Evolutionary conservation across 2,329 filamentous ascomycete species (phyloP), one percentile per base, ranked within the genome.

Genomic region (Fusarium succisae): DNA sequence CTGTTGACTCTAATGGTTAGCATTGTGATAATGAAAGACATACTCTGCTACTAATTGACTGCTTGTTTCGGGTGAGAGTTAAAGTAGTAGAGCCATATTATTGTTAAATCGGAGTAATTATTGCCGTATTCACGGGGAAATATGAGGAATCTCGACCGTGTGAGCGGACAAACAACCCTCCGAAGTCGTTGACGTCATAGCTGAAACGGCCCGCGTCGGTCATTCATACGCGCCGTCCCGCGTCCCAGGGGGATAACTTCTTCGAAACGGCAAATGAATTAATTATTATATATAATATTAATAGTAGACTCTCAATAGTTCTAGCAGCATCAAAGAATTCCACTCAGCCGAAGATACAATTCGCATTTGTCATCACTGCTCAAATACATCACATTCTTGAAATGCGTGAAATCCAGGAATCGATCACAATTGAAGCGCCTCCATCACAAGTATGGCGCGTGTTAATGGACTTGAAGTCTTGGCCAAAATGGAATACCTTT

Each of bases 401-500:
- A 30, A 68, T 68, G 63, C 35, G 37, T 2, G 15, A 63, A 28
- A 60, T 72, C 8, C 51, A 72, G n/a, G 54, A 66, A 18, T 68
- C 63, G 8, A 39, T 72, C 6, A 26, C 20, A 1, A 72, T 72
- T 1, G n/a, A 14, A 12, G 68, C 68, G 1, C 6, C 44, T 4
- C 48, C 54, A 2, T 20, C 43, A 1, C 18, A 32, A 43, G 38
- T 72, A 2, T 72, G 63, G 68, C 11, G 12, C 1, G 11, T 51
- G 0, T 26, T 60, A 0, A 68, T 60, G 48, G 30, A 72, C 5
- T 26, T 72, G 0, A 2, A 39, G 4, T 68, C 53, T 7, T 72
- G 69, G 69, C 2, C 53, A 15, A 14, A 43, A 14, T 71, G 69
- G 63, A 72, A 71, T 4, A 63, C 63, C 0, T 72, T 68, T 18